Percentiles rank a stretch among this genome's conserved stretches.
Evolutionary conservation across 73 alveolate species (phyloP).

Genomic region (Uronychia setigera): DNA sequence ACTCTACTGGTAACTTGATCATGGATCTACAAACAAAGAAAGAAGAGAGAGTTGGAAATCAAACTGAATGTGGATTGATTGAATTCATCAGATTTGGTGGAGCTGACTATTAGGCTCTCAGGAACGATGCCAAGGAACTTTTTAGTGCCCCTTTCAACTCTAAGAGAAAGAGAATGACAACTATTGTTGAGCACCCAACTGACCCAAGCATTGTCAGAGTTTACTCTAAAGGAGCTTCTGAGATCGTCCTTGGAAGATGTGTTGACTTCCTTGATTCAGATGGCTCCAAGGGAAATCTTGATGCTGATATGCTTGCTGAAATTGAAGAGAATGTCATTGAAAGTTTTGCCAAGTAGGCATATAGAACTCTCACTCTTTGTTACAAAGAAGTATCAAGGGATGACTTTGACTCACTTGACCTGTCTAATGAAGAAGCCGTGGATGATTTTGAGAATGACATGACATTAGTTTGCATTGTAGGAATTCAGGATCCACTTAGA

Average conservation of each 20-base stretch:
- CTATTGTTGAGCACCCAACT: slow-evolving; percentile 70
- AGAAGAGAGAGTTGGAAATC: slow-evolving; percentile 71
- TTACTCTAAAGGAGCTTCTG: slow-evolving; percentile 94
- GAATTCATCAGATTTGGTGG: slow-evolving; percentile 56
- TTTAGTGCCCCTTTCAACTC: slow-evolving; percentile 85
- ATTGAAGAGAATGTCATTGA: slow-evolving; percentile 23
- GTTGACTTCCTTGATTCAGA: background rate
- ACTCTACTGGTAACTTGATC: slow-evolving; percentile 61
- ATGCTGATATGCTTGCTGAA: background rate
- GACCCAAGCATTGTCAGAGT: slow-evolving; percentile 70
- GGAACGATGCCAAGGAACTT: slow-evolving; percentile 42
- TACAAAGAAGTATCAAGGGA: slow-evolving; percentile 52
- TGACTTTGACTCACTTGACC: slow-evolving; percentile 33
- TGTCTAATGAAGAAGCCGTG: background rate
- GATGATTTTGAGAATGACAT: slow-evolving; percentile 63
- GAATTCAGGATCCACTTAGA: slow-evolving; percentile 95
- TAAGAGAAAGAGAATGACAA: slow-evolving; percentile 90
- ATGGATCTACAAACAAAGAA: slow-evolving; percentile 15
- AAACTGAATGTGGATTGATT: slow-evolving; percentile 85
- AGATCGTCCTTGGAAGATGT: slow-evolving; percentile 79
- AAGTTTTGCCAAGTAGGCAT: slow-evolving; percentile 56
- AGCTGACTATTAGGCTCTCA: slow-evolving; percentile 44
- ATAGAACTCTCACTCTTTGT: slow-evolving; percentile 62
- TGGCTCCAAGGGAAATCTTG: slow-evolving; percentile 28
- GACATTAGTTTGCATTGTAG: slow-evolving; percentile 82